These are phyloP conservation scores for Pleurotus salmoneostramineus DNA, from an alignment of 768 basidiomycete genomes.

Conservation along the genomic window DNA sequence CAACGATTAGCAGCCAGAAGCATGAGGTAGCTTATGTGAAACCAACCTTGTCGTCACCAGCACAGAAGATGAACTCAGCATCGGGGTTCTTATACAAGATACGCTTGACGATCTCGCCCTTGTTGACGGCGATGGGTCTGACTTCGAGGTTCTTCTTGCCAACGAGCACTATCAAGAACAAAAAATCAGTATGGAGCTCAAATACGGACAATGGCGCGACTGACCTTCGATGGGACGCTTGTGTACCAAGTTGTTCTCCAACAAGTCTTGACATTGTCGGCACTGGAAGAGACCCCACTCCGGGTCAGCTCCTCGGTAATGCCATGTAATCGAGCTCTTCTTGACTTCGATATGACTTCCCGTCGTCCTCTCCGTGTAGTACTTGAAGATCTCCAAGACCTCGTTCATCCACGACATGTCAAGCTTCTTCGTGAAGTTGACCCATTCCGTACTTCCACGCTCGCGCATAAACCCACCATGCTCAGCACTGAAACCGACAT, in stretches of 20 bases:
- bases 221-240: constrained; percentile 92
- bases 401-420: constrained; percentile 99
- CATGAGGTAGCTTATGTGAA: background rate
- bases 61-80: constrained; percentile 94
- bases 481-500: constrained; percentile 91
- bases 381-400: constrained; percentile 92
- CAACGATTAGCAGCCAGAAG: constrained; percentile 2
- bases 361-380: constrained; percentile 95
- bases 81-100: constrained; percentile 92
- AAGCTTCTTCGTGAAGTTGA: constrained; percentile 83
- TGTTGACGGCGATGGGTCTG: constrained; percentile 92
- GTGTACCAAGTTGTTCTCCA: constrained; percentile 91
- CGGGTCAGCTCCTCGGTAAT: constrained; percentile 89
- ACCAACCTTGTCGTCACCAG: constrained; percentile 92
- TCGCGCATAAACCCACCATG: constrained; percentile 90
- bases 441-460: constrained; percentile 67
- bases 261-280: constrained; percentile 91
- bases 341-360: constrained; percentile 97
- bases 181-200: background rate
- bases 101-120: constrained; percentile 97
- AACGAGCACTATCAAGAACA: constrained; percentile 60
- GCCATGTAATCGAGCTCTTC: constrained; percentile 98
- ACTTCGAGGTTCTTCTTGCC: constrained; percentile 99
- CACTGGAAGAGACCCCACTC: constrained; percentile 98
- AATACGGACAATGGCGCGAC: constrained; percentile 12